phyloP scores from a whole-genome alignment of 257 asterid species.

The Capsicum rhomboideum region DNA sequence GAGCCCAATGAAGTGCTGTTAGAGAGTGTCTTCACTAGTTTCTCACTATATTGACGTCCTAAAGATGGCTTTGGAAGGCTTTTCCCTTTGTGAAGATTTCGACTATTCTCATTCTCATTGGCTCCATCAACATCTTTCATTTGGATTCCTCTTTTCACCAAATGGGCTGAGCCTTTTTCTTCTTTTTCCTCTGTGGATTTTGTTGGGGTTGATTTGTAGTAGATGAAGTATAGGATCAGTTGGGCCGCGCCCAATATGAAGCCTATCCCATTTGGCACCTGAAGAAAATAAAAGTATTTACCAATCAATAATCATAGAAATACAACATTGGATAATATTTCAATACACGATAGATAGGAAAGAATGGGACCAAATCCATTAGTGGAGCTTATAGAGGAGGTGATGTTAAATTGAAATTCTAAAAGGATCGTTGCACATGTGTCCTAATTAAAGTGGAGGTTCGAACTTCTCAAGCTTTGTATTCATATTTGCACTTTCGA shows the following conservation, averaged over 20 bases:
- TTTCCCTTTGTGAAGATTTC: constrained; percentile 19
- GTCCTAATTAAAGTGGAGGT: neutral
- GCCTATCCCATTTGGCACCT: constrained; percentile 70
- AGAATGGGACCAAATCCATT: neutral
- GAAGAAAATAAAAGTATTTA: neutral
- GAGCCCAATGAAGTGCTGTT: constrained; percentile 20
- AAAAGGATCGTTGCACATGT: neutral
- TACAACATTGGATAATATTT: neutral
- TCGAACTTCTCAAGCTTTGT: neutral
- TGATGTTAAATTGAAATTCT: neutral
- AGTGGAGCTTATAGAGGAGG: neutral
- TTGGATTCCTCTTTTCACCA: constrained; percentile 3
- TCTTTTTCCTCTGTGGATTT: constrained; percentile 6
- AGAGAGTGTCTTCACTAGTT: constrained; percentile 25
- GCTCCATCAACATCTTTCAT: constrained; percentile 24
- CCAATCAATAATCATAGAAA: neutral
- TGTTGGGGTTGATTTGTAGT: constrained; percentile 15
- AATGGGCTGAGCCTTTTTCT: constrained; percentile 31
- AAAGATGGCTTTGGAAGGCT: constrained; percentile 37
- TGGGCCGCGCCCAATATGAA: constrained; percentile 50
- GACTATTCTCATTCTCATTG: neutral
- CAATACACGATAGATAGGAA: neutral
- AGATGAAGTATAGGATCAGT: constrained; percentile 25
- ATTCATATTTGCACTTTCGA: neutral
- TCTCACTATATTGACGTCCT: constrained; percentile 27